Base-by-base conservation (phyloP, 176 grass and related monocot genomes). In the Rhynchospora breviuscula region DNA sequence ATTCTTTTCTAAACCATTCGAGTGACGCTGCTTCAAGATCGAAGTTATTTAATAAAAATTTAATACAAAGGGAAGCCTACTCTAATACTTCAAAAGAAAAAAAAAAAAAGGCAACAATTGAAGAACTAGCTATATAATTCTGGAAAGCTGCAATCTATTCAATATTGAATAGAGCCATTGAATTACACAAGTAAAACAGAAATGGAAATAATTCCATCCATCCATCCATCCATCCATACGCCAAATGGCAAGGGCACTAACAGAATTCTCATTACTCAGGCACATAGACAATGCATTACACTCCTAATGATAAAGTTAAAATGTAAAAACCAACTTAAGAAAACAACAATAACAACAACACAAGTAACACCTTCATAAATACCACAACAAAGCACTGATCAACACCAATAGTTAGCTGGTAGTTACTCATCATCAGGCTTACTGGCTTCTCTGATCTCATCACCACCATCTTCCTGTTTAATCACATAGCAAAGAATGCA, bases 381-480 rank as follows among this genome's bases (percentile, higher is more conserved):
- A 78, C 49, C 73, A 78, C 51, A 78, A 78, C 73, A 78, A 8
- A 33, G 73, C 73, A 57, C 56, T 56, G 56, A 78, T 78, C 10
- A 15, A 54, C 73, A 78, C 48, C 73, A 31, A 78, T 57, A 56
- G 73, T 56, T 71, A 53, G 48, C 81, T 86, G 22, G 79, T 84
- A 86, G 91, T 54, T 95, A 69, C 82, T 91, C 88, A 62, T 93
- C 91, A 6, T 93, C 88, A 5, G 88, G 88, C 81, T 96, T 95
- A 86, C 29, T 91, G 51, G 91, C 78, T 81, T 99, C 93, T 88
- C 87, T 93, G 89, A 94, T 96, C 85, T 96, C 97, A 57, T 96
- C 93, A 3, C 84, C 83, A 7, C 85, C 93, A 59, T 99, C 97
- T 15, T 99, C 97, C 97, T 99, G 72, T 66, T 78, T 6, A 88